Evolutionary conservation across 257 asterid species (phyloP), one percentile per base, ranked within the genome.

Genomic region (Petrea volubilis): DNA sequence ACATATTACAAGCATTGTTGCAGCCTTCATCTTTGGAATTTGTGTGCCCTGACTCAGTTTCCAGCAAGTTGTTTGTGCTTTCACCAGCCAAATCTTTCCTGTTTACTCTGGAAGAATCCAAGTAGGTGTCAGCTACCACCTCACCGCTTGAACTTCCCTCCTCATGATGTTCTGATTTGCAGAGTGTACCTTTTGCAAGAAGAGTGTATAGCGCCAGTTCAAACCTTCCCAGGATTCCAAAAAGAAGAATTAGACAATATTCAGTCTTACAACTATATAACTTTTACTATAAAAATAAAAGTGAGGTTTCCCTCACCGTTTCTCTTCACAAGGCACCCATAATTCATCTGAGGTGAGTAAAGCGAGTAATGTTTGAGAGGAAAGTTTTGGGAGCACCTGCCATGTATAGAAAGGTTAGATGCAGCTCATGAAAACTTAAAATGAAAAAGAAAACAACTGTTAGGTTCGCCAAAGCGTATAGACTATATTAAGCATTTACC

Each of bases 251-350:
- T 50, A 31, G 66, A 70, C 20, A 17, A 64, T 28, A 29, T 46
- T 78, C 67, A 70, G 64, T 67, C 53, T 70, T 27, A 17, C 29
- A 58, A 67, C 50, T 41, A 8, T 49, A 40, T 28, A 74, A 77
- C 38, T 60, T 53, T 44, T 28, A 68, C 47, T 63, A 52, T 36
- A 29, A 64, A 62, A 49, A 67, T 52, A 71, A 15, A 24, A 46
- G 34, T 13, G 23, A 71, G 49, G 28, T 60, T 27, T 12, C 72
- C 67, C 90, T 89, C 79, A 91, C 99, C 99, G 85, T 86, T 82
- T 87, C 84, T 91, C 96, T 84, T 94, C 99, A 80, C 89, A 86
- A 70, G 92, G 89, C 67, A 94, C 99, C 99, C 97, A 94, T 77
- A 94, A 76, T 76, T 86, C 93, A 74, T 94, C 97, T 72, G 98